A percentile compares a stretch with the other conserved stretches of the same genome.
Conservation (phyloP, 257 asterid genomes). For the Solanum appendiculatum region DNA sequence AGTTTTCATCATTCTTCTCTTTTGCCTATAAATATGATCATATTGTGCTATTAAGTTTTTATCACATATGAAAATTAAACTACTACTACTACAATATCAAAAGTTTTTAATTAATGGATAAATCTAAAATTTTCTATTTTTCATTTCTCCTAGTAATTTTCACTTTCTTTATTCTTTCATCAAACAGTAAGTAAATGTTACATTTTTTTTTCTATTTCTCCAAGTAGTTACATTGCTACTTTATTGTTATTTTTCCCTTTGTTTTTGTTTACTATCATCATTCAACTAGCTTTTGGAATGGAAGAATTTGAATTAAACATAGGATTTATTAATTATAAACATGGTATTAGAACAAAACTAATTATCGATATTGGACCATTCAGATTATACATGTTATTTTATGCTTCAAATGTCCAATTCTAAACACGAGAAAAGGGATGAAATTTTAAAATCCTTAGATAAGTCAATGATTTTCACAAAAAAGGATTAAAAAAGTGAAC, state of each 20-base stretch:
- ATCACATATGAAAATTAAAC: not conserved
- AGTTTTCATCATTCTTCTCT: not conserved
- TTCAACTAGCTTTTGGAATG: not conserved
- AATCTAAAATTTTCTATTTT: not conserved
- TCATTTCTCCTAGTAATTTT: not conserved
- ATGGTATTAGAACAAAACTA: not conserved
- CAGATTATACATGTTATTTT: not conserved
- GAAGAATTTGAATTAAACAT: not conserved
- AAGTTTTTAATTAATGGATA: not conserved
- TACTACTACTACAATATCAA: not conserved
- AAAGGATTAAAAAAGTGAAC: not conserved
- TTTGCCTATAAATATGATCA: not conserved
- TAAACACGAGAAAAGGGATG: not conserved
- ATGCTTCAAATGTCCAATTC: not conserved
- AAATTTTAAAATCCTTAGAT: not conserved
- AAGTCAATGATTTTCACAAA: accelerated
- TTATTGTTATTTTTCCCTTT: not conserved
- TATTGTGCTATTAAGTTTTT: not conserved
- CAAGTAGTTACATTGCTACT: not conserved
- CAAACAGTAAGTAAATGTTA: not conserved
- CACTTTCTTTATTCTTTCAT: not conserved
- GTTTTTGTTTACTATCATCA: not conserved
- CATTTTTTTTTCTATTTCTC: not conserved
- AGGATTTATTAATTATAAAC: not conserved
- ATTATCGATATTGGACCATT: not conserved